These are phyloP conservation scores for Suhomyces vadensis DNA, from an alignment of 805 yeast genomes.

Conservation along the genomic window DNA sequence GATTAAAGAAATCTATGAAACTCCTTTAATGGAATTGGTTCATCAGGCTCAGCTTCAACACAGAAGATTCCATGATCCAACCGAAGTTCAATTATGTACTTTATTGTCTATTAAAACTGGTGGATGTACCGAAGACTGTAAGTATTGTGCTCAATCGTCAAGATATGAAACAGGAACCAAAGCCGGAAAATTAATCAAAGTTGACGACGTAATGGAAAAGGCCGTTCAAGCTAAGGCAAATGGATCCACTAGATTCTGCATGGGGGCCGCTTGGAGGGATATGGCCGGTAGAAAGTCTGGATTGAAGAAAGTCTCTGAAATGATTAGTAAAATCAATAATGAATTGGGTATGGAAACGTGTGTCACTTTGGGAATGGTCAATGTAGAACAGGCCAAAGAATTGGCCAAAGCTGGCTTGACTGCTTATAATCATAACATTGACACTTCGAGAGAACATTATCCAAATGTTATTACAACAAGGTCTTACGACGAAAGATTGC, in stretches of 20 bases:
- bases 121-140: constrained; percentile 81
- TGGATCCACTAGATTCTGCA: constrained; percentile 77
- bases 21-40: constrained; percentile 65
- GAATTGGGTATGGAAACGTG: constrained; percentile 73
- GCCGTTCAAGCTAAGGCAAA: constrained; percentile 67
- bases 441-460: constrained; percentile 76
- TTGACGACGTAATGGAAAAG: constrained; percentile 63
- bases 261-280: constrained; percentile 90
- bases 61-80: constrained; percentile 64
- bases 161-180: constrained; percentile 69
- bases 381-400: constrained; percentile 58
- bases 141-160: constrained; percentile 76
- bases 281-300: constrained; percentile 77
- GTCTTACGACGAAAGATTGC: constrained; percentile 67
- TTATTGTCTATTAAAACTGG: constrained; percentile 74
- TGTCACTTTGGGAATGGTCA: constrained; percentile 79
- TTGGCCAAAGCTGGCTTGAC: constrained; percentile 72
- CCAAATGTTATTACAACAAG: constrained; percentile 72
- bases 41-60: constrained; percentile 65
- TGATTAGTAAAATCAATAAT: constrained; percentile 61
- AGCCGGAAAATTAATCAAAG: constrained; percentile 61
- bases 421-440: constrained; percentile 80
- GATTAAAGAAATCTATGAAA: constrained; percentile 57
- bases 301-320: constrained; percentile 57
- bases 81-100: constrained; percentile 73